A percentile compares a stretch with the other conserved stretches of the same genome.
Evolutionary conservation across 441 rosid genomes (phyloP).

Genomic region (Mallotus repandus): DNA sequence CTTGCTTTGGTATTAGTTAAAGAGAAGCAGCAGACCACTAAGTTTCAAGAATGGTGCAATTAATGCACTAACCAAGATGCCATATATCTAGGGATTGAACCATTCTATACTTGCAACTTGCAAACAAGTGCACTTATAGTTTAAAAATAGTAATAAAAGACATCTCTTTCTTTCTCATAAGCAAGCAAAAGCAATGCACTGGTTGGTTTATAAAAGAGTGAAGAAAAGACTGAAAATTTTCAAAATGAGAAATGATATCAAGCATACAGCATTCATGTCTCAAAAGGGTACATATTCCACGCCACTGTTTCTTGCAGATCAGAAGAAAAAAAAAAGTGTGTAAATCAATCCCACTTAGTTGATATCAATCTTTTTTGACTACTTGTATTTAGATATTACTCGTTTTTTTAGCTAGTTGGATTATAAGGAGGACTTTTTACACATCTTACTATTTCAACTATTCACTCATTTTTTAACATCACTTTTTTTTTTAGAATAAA

Average conservation of each 20-base stretch:
- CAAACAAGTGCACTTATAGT: slow-evolving; percentile 9
- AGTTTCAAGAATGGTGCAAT: background rate
- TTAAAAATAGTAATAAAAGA: background rate
- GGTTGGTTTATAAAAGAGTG: background rate
- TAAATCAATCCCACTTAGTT: background rate
- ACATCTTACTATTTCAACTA: too few species aligned
- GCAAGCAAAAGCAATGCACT: background rate
- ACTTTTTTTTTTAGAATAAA: too few species aligned
- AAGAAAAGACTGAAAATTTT: background rate
- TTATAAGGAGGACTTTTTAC: too few species aligned
- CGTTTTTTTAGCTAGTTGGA: too few species aligned
- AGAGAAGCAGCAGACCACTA: background rate
- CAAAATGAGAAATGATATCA: background rate
- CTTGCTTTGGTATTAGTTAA: slow-evolving; percentile 1
- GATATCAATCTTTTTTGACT: slow-evolving; percentile 1
- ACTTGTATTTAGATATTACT: too few species aligned
- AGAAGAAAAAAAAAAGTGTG: background rate
- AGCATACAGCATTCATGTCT: background rate
- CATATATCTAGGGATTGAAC: background rate
- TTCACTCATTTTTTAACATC: background rate
- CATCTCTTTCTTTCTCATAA: background rate
- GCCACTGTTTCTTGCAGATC: background rate
- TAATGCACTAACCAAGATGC: background rate
- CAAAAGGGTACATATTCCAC: slow-evolving; percentile 3
- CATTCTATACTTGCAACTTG: background rate